A percentile compares a stretch with the other conserved stretches of the same genome.
These are phyloP conservation scores for Moesziomyces sp. DNA, from an alignment of 1,284 basidiomycete genomes.

Conservation along the genomic window DNA sequence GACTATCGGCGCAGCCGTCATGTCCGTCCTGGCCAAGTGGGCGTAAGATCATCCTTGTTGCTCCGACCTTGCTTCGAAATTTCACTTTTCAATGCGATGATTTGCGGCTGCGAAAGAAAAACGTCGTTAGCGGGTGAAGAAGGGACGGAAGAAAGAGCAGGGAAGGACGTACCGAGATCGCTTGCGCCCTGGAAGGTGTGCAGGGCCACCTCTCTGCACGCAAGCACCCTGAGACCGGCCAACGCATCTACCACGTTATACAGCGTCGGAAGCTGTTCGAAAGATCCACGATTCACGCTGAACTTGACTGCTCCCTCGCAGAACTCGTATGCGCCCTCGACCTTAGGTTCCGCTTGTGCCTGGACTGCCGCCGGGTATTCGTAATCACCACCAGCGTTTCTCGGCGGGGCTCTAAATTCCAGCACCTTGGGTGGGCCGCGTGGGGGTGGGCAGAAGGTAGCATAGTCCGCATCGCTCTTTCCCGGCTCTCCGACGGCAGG, in stretches of 20 bases:
- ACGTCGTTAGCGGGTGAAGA: background rate
- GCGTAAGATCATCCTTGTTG: slow-evolving; percentile 7
- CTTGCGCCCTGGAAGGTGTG: slow-evolving; percentile 10
- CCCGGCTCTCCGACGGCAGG: slow-evolving; percentile 58
- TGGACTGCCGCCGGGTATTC: background rate
- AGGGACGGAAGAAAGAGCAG: background rate
- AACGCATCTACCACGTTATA: slow-evolving; percentile 1
- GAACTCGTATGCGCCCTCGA: background rate
- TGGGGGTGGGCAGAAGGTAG: slow-evolving; percentile 30
- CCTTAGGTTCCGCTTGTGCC: background rate
- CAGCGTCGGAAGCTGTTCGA: slow-evolving; percentile 10
- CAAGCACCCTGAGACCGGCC: slow-evolving; percentile 1
- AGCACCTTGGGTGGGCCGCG: background rate
- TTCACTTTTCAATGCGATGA: slow-evolving; percentile 1
- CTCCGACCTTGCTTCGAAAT: too few relatives aligned
- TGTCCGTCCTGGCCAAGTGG: slow-evolving; percentile 46
- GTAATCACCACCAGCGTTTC: too few relatives aligned
- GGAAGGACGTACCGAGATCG: slow-evolving; percentile 1
- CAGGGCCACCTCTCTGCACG: slow-evolving; percentile 1
- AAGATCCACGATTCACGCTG: background rate
- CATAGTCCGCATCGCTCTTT: slow-evolving; percentile 56
- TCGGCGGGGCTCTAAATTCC: background rate
- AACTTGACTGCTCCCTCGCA: background rate
- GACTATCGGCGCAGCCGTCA: slow-evolving; percentile 33
- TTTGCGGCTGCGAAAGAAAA: background rate